Evolutionary conservation across 306 rosid genomes (phyloP), one percentile per base, ranked within the genome.

Genomic region (Cucumis cinereus): DNA sequence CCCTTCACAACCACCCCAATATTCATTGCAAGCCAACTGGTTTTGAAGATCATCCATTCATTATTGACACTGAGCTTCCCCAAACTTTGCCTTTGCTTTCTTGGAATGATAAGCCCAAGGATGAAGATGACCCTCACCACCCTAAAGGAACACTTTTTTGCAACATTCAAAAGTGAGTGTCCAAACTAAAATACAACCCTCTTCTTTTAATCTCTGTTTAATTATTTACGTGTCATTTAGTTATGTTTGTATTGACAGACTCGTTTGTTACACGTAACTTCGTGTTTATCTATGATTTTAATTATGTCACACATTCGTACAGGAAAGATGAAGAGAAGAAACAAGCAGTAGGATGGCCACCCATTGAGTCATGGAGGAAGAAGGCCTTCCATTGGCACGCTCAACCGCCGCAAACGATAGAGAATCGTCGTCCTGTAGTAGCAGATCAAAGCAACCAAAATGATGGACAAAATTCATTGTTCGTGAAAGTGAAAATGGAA

Each of bases 401-500:
- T 16, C 82, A 80, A 6, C 78, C 75, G 14, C 78, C 75, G 9
- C 83, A 41, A n/a, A 52, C 77, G 13, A 73, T 0, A 3, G 38
- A 69, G 38, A 43, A 23, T 15, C 75, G 59, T 15, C 41, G 58
- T 14, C 75, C 14, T 9, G 16, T 23, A 36, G 49, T 24, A 8
- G 49, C 22, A 82, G 3, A 36, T 10, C 16, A 59, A 17, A 26
- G 16, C 78, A 63, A 82, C 57, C 81, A 70, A 77, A 73, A 35
- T 59, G 79, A 84, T 76, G 84, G 79, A 68, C 5, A 45, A 74
- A 85, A 66, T 50, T 90, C 74, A 82, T 20, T 78, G 22, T 88
- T 73, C 69, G 91, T 89, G 43, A 90, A 93, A 79, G 98, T 90
- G 67, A 88, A 92, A 85, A 92, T 92, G 98, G 96, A 89, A 80